These are phyloP conservation scores for Macrocybe sp. DNA, from an alignment of 1,284 basidiomycete genomes.

Conservation along the genomic window DNA sequence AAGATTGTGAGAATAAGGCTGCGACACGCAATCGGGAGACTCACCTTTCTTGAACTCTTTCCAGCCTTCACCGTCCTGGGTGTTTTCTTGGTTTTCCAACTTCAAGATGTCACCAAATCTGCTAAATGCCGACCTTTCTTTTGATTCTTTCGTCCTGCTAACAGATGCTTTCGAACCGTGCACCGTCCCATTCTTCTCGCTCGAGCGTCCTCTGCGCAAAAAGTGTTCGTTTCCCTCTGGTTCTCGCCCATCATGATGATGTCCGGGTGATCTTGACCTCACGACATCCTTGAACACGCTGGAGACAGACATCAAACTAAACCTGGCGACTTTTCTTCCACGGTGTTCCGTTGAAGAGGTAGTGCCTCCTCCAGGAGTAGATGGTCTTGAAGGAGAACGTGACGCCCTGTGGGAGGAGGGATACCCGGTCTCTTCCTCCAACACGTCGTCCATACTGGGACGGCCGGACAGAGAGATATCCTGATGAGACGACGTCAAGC, in stretches of 20 bases:
- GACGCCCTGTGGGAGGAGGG: conserved; percentile 5
- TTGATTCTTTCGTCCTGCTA: conserved; percentile 16
- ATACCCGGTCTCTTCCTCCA: conserved; percentile 23
- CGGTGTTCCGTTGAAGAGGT: conserved; percentile 13
- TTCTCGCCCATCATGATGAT: conserved; percentile 13
- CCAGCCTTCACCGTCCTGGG: conserved; percentile 62
- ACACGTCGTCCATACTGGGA: conserved; percentile 33
- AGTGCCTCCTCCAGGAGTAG: not conserved
- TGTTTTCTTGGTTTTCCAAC: conserved; percentile 38
- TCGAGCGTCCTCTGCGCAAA: not conserved
- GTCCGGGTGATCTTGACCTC: conserved; percentile 24
- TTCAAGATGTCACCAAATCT: conserved; percentile 35
- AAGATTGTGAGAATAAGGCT: conserved; percentile 2
- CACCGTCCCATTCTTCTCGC: no score
- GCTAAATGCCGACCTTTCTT: conserved; percentile 23
- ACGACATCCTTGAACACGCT: conserved; percentile 33
- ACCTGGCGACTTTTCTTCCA: conserved; percentile 28
- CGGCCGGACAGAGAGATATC: conserved; percentile 30
- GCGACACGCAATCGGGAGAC: conserved; percentile 13
- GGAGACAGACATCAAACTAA: conserved; percentile 33
- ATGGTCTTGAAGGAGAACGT: conserved; percentile 6
- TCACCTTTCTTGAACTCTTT: conserved; percentile 87
- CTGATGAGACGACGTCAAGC: conserved; percentile 7
- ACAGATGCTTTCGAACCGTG: conserved; percentile 10
- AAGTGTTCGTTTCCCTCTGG: conserved; percentile 10